Evolutionary conservation across 2,329 filamentous ascomycete genomes (phyloP), one percentile per base, ranked within the genome.

Genomic region (Monascus ruber): DNA sequence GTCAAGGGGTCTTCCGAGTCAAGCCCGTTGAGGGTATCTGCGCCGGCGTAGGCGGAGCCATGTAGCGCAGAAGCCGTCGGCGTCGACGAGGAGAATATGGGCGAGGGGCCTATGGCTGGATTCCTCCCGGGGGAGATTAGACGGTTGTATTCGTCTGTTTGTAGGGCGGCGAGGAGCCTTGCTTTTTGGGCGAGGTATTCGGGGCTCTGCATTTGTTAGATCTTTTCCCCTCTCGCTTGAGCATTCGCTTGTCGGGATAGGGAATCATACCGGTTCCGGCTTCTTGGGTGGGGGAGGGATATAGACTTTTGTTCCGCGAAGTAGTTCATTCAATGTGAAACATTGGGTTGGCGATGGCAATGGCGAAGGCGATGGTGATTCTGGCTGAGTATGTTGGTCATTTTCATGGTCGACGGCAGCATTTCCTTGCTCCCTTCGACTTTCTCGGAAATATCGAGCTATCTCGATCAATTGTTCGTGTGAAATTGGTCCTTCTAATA

Each of bases 161-260:
- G 88, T 65, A 89, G 83, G 53, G 91, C 80, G 43, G 74, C 77
- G 46, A 86, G 85, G 17, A 98, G 77, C 10, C 81, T 79, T 24
- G 79, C 79, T 86, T 96, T 96, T 1, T 94, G 70, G 5, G 81
- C 82, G 59, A 85, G 84, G 66, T 89, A 96, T 64, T 94, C 83
- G 5, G 79, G 68, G 1, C 81, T 82, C 78, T 93, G 55, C 55
- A 28, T n/a, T 29, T 36, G 2, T 29, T 26, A 10, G 26, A 28
- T 24, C 11, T n/a, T 7, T 29, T n/a, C n/a, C 7, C 24, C 10
- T n/a, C 26, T 24, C 41, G 32, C 40, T 40, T 24, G 5, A 27
- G 9, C 25, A 35, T 28, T 33, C 11, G 31, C 34, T 38, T 9
- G 17, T 32, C 31, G 26, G 17, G 10, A 24, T 11, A 7, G 24